phyloP scores from a whole-genome alignment of 768 basidiomycete genomes.

The Cyathus striatus region DNA sequence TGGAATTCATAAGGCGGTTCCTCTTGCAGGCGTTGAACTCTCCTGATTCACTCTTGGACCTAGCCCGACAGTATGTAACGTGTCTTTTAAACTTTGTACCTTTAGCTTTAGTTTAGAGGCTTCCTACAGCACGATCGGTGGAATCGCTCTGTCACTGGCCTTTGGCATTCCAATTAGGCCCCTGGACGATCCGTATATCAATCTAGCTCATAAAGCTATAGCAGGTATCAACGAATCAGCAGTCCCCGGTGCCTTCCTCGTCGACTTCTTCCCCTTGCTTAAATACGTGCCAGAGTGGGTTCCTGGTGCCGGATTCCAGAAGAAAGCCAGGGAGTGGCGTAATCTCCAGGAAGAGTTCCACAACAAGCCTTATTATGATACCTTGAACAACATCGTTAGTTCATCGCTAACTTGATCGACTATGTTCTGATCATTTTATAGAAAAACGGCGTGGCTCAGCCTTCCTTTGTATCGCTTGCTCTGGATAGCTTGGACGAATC shows the following conservation, averaged over 20 bases:
- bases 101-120: neutral
- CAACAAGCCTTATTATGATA: slow-evolving; percentile 27
- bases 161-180: slow-evolving; percentile 41
- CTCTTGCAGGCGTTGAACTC: slow-evolving; percentile 22
- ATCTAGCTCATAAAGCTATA: slow-evolving; percentile 31
- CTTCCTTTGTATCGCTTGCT: slow-evolving; percentile 16
- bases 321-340: slow-evolving; percentile 42
- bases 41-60: slow-evolving; percentile 31
- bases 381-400: slow-evolving; percentile 21
- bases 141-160: slow-evolving; percentile 33
- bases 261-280: slow-evolving; percentile 34
- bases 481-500: slow-evolving; percentile 14
- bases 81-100: neutral
- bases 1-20: slow-evolving; percentile 23
- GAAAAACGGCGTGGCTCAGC: neutral
- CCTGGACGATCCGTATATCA: slow-evolving; percentile 37
- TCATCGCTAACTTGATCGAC: neutral
- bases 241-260: slow-evolving; percentile 37
- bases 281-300: slow-evolving; percentile 50
- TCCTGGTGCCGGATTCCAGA: slow-evolving; percentile 57
- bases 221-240: slow-evolving; percentile 25
- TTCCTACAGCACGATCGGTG: slow-evolving; percentile 29
- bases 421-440: slow-evolving; percentile 4
- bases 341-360: slow-evolving; percentile 27
- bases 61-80: slow-evolving; percentile 29